Conservation (phyloP, 163 green algal species). For the Picocystis sp. region DNA sequence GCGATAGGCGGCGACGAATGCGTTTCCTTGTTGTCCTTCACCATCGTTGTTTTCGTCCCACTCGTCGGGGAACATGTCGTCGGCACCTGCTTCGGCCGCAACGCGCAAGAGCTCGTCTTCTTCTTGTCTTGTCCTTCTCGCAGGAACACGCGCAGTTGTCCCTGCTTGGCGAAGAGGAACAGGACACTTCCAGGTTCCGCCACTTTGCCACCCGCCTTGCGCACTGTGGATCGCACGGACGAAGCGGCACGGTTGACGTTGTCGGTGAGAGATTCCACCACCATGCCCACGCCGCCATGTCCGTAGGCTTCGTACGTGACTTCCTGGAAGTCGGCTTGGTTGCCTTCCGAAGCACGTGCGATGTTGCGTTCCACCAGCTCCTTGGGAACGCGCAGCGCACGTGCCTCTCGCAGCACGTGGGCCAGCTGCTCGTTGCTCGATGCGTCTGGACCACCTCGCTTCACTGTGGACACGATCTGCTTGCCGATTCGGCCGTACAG, state of each 20-base stretch:
- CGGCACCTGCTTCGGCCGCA: constrained; percentile 65
- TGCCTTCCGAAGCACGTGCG: constrained; percentile 44
- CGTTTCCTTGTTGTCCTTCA: constrained; percentile 25
- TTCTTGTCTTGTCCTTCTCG: neutral
- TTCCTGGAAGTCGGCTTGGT: constrained; percentile 44
- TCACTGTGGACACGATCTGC: constrained; percentile 28
- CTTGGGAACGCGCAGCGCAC: constrained; percentile 29
- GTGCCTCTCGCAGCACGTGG: constrained; percentile 33
- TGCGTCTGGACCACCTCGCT: constrained; percentile 32
- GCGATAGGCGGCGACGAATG: constrained; percentile 1
- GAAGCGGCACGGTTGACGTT: constrained; percentile 64
- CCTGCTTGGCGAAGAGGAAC: constrained; percentile 66
- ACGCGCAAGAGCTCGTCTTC: constrained; percentile 58
- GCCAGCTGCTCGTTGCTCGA: constrained; percentile 30
- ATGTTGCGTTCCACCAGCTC: constrained; percentile 68
- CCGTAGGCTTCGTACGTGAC: constrained; percentile 42
- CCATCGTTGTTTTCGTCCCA: constrained; percentile 19
- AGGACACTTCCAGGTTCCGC: constrained; percentile 65
- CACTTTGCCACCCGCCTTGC: constrained; percentile 60
- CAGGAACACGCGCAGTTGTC: constrained; percentile 29
- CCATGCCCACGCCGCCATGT: constrained; percentile 53
- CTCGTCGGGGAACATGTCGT: constrained; percentile 48
- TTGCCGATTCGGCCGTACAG: constrained; percentile 60
- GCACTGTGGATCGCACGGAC: constrained; percentile 56
- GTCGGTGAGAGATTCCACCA: constrained; percentile 83